Conservation (phyloP, 768 basidiomycete species). For the Tylopilus sp. region DNA sequence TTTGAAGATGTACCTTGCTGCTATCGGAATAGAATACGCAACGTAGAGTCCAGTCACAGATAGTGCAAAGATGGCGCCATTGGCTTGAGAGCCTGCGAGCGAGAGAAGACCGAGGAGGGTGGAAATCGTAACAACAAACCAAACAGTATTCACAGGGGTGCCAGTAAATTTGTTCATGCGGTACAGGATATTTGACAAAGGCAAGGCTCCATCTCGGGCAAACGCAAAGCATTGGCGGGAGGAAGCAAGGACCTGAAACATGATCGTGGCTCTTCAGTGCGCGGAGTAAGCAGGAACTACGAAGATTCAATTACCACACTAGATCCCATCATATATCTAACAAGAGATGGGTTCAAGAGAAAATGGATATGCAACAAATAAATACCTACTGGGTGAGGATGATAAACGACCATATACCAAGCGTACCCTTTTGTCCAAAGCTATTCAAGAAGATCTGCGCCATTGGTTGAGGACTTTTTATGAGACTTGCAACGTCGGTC, state of each 20-base stretch:
- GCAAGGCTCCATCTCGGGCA: slow-evolving; percentile 59
- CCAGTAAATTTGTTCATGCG: slow-evolving; percentile 48
- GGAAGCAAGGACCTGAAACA: slow-evolving; percentile 40
- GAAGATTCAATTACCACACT: slow-evolving; percentile 37
- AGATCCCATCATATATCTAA: slow-evolving; percentile 47
- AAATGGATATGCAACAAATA: neutral
- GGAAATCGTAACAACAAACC: slow-evolving; percentile 42
- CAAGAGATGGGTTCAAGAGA: neutral
- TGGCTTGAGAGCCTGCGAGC: slow-evolving; percentile 58
- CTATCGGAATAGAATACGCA: slow-evolving; percentile 46
- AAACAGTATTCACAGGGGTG: slow-evolving; percentile 60
- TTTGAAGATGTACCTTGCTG: slow-evolving; percentile 44
- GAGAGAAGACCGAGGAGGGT: slow-evolving; percentile 48
- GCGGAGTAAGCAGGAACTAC: neutral
- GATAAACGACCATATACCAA: slow-evolving; percentile 53
- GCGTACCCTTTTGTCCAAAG: slow-evolving; percentile 41
- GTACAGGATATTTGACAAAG: slow-evolving; percentile 52
- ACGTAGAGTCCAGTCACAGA: neutral
- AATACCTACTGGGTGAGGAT: slow-evolving; percentile 42
- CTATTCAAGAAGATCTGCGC: slow-evolving; percentile 42
- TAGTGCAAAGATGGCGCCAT: slow-evolving; percentile 25
- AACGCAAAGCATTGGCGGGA: slow-evolving; percentile 60
- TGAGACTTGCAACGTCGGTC: slow-evolving; percentile 39
- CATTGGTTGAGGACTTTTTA: slow-evolving; percentile 43
- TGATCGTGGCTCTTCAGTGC: neutral